Percentiles rank a stretch among this genome's conserved stretches.
Evolutionary conservation across 2,329 filamentous ascomycete genomes (phyloP).

Genomic region (Ilyonectria robusta): DNA sequence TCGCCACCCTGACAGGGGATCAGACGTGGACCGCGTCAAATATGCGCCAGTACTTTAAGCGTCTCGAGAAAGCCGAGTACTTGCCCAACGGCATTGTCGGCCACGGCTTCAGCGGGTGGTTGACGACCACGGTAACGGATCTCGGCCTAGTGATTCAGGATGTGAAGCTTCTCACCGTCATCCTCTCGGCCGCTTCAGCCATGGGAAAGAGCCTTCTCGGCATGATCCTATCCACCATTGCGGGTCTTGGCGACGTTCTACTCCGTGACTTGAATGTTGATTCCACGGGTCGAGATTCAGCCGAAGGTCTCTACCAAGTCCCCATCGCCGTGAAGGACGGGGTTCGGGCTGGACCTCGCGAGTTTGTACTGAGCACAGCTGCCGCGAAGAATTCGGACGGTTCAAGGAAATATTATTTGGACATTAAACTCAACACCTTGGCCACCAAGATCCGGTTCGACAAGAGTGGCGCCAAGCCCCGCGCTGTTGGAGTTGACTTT

Average conservation of each 20-base stretch:
- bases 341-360: slow-evolving; percentile 67
- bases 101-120: slow-evolving; percentile 59
- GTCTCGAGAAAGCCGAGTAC: slow-evolving; percentile 60
- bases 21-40: slow-evolving; percentile 55
- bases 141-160: slow-evolving; percentile 47
- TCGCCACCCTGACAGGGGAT: slow-evolving; percentile 60
- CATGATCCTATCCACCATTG: slow-evolving; percentile 36
- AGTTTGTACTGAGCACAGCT: slow-evolving; percentile 63
- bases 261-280: slow-evolving; percentile 45
- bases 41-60: slow-evolving; percentile 59
- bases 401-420: slow-evolving; percentile 46
- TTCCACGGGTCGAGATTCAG: slow-evolving; percentile 32
- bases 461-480: slow-evolving; percentile 44
- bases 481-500: slow-evolving; percentile 52
- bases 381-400: slow-evolving; percentile 40
- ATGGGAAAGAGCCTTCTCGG: slow-evolving; percentile 44
- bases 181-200: slow-evolving; percentile 46
- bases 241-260: slow-evolving; percentile 46
- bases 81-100: slow-evolving; percentile 54
- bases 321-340: slow-evolving; percentile 67
- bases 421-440: slow-evolving; percentile 46
- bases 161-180: slow-evolving; percentile 46
- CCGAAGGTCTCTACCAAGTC: slow-evolving; percentile 65
- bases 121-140: slow-evolving; percentile 42
- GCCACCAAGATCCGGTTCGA: slow-evolving; percentile 57